Evolutionary conservation across 352 stramenopile genomes (phyloP), one percentile per base, ranked within the genome.

Genomic region (Aphanomyces invadans): DNA sequence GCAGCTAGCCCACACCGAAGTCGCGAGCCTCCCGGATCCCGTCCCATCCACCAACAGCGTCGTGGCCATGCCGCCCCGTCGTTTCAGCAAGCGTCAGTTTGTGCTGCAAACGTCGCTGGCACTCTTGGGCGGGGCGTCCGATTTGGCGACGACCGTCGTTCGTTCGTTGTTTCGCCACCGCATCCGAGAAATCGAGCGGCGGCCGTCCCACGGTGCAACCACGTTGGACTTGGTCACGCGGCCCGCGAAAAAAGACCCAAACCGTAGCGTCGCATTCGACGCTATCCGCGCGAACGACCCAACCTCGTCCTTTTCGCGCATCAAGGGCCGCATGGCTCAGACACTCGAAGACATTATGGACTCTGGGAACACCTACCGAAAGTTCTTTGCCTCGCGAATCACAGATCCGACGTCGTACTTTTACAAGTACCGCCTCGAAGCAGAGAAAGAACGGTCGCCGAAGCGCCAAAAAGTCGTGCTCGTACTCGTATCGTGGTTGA

Each of bases 391-490:
- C 44, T 91, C 83, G 56, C 86, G 86, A 59, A 83, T 94, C 39
- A 80, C 80, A 31, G 86, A 94, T 53, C 86, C 86, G n/a, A 94
- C 86, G 36, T 94, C 86, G 44, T 94, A 94, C 71, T 94, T 94
- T 26, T 94, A 89, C 86, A 94, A 94, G 73, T 94, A 89, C 76
- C 83, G 84, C 66, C 90, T 94, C 45, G 81, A 92, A 52, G 77
- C 80, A 42, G 77, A 68, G 23, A 81, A 76, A 19, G 76, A 87
- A 65, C 83, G 83, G 2, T 75, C 83, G 52, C 86, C 86, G 4
- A 87, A 86, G 64, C 86, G 84, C 38, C 64, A 81, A 15, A 62
- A 28, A 3, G 78, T 94, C 26, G 72, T 82, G 53, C 46, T 92
- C 12, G 86, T 80, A 11, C 72, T 78, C 2, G 63, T 94, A 23